Percentiles rank a stretch among this genome's conserved stretches.
phyloP scores from a whole-genome alignment of 805 yeast species.

The Danielozyma ontarioensis region DNA sequence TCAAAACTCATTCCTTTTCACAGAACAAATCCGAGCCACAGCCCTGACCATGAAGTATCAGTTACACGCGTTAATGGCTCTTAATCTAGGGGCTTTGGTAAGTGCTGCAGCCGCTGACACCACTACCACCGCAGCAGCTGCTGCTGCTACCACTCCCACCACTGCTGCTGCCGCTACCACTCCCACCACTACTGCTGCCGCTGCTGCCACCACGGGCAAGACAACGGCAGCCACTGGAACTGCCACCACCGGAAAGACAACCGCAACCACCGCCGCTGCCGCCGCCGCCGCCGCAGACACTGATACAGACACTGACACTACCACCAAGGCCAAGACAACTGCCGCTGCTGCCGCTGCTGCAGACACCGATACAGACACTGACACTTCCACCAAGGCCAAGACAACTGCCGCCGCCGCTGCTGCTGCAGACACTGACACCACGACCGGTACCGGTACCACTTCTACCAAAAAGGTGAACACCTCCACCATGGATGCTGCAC shows the following conservation, averaged over 20 bases:
- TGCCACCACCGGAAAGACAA: conserved; percentile 4
- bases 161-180: conserved; percentile 11
- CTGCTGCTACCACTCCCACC: conserved; percentile 13
- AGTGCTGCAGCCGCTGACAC: conserved; percentile 14
- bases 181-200: conserved; percentile 8
- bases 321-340: conserved; percentile 1
- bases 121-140: conserved; percentile 11
- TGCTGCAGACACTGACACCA: conserved; percentile 5
- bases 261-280: conserved; percentile 7
- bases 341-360: conserved; percentile 11
- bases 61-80: no score
- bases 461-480: conserved; percentile 9
- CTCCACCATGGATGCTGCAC: conserved; percentile 10
- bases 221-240: conserved; percentile 10
- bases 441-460: conserved; percentile 9
- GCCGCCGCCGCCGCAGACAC: conserved; percentile 10
- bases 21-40: no score
- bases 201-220: conserved; percentile 9
- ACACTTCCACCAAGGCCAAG: conserved; percentile 5
- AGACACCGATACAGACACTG: conserved; percentile 5
- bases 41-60: no score
- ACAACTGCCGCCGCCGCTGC: conserved; percentile 9
- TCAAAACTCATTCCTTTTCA: no score
- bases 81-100: no score
- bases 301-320: conserved; percentile 1